Percentiles rank a stretch among this genome's conserved stretches.
These are phyloP conservation scores for Mycena haematopus DNA, from an alignment of 768 basidiomycete species.

Conservation along the genomic window DNA sequence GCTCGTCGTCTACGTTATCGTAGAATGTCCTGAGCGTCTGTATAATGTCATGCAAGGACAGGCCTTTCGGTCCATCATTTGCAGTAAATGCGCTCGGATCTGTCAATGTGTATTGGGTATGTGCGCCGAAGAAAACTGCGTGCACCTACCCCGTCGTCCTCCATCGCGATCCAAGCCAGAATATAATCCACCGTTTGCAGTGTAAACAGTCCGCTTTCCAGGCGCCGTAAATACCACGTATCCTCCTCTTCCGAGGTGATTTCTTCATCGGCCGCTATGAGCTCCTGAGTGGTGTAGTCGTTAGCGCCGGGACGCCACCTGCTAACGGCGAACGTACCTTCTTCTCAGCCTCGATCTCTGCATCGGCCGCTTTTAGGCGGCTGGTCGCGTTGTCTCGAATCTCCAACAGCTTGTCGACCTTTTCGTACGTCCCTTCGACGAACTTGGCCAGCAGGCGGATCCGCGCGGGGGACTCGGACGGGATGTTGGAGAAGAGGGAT, in stretches of 20 bases:
- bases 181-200: conserved; percentile 94
- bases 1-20: conserved; percentile 72
- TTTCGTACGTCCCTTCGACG: conserved; percentile 91
- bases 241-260: conserved; percentile 70
- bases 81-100: conserved; percentile 78
- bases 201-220: conserved; percentile 88
- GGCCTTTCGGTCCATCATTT: conserved; percentile 80
- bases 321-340: conserved; percentile 48
- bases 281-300: conserved; percentile 46
- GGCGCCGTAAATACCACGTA: conserved; percentile 80
- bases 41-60: conserved; percentile 74
- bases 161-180: conserved; percentile 94
- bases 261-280: conserved; percentile 62
- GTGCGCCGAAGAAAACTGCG: neutral
- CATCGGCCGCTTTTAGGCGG: conserved; percentile 66
- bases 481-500: conserved; percentile 86
- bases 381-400: conserved; percentile 74
- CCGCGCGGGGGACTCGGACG: conserved; percentile 81
- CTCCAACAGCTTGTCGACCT: conserved; percentile 92
- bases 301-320: neutral
- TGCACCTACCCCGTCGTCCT: conserved; percentile 90
- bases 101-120: conserved; percentile 38
- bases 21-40: conserved; percentile 73
- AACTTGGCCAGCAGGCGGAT: conserved; percentile 91
- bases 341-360: conserved; percentile 73